Percentiles rank a stretch among this genome's conserved stretches.
Conservation (phyloP, 768 basidiomycete genomes). For the Russula ochroleuca region DNA sequence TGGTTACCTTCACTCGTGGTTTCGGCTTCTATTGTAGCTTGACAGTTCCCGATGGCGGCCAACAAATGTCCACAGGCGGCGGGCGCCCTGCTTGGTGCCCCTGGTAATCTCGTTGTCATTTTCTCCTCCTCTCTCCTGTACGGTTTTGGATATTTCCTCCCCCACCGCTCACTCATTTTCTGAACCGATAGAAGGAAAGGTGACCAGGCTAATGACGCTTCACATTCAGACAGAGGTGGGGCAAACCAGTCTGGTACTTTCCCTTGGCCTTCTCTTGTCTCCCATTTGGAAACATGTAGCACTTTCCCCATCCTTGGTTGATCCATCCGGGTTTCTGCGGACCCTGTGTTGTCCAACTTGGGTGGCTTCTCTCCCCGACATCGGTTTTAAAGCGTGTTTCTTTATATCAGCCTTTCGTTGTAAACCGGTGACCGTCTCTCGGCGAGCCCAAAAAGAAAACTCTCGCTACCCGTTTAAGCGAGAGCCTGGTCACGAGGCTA, state of each 20-base stretch:
- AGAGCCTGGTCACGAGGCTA: too few relatives aligned
- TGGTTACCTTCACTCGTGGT: not conserved
- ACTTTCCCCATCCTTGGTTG: not conserved
- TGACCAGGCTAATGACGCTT: not conserved
- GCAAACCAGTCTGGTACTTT: not conserved
- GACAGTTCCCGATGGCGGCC: constrained; percentile 8
- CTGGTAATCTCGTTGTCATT: not conserved
- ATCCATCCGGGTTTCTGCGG: not conserved
- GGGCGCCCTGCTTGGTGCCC: not conserved
- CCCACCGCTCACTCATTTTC: not conserved
- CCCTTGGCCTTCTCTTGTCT: constrained; percentile 3
- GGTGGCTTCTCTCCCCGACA: not conserved
- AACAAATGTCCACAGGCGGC: not conserved
- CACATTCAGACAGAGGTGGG: not conserved
- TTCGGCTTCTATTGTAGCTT: too few relatives aligned
- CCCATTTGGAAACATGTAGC: constrained; percentile 15
- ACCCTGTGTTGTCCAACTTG: not conserved
- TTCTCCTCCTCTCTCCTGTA: not conserved
- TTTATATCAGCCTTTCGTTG: not conserved
- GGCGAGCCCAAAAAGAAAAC: too few relatives aligned
- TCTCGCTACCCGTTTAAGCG: too few relatives aligned
- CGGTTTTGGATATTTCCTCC: not conserved
- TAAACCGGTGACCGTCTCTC: too few relatives aligned
- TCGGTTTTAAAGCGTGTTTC: not conserved
- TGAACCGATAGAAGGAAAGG: not conserved